A percentile compares a stretch with the other conserved stretches of the same genome.
These are phyloP conservation scores for Colletotrichum sublineola DNA, from an alignment of 2,329 filamentous ascomycete species.

Conservation along the genomic window DNA sequence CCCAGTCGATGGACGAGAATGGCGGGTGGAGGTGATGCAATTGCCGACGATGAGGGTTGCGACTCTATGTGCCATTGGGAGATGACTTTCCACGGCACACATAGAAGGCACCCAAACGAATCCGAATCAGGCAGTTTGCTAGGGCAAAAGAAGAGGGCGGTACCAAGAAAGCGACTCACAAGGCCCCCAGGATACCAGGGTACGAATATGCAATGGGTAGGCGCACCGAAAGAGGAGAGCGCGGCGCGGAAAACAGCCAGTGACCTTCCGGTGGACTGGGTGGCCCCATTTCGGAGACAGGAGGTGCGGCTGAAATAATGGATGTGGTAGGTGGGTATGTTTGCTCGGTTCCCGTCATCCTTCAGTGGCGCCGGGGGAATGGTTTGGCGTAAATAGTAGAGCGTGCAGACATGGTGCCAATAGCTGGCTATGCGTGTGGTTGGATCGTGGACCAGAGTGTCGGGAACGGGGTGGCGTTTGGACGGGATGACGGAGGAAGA, in stretches of 20 bases:
- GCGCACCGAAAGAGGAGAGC: not conserved
- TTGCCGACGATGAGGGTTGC: not conserved
- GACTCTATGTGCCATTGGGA: not conserved
- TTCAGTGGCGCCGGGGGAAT: conserved; percentile 26
- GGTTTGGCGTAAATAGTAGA: conserved; percentile 23
- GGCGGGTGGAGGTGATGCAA: not conserved
- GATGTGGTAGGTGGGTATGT: conserved; percentile 13
- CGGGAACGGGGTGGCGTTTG: conserved; percentile 21
- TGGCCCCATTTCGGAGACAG: conserved; percentile 1
- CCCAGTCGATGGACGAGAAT: not conserved
- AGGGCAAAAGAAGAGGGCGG: not conserved
- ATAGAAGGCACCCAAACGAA: not conserved
- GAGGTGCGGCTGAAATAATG: conserved; percentile 22
- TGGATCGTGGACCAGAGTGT: conserved; percentile 27
- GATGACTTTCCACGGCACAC: not conserved
- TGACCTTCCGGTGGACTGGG: not conserved
- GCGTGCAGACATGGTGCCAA: conserved; percentile 18
- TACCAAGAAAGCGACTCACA: not conserved
- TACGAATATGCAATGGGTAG: not conserved
- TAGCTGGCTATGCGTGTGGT: conserved; percentile 14
- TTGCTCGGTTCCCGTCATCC: conserved; percentile 1
- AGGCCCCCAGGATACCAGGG: not conserved
- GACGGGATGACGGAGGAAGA: not conserved
- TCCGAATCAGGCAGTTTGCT: conserved; percentile 17
- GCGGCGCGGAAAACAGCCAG: not conserved